Evolutionary conservation across 1,284 basidiomycete genomes (phyloP).

Genomic region (Sutorius eximius): DNA sequence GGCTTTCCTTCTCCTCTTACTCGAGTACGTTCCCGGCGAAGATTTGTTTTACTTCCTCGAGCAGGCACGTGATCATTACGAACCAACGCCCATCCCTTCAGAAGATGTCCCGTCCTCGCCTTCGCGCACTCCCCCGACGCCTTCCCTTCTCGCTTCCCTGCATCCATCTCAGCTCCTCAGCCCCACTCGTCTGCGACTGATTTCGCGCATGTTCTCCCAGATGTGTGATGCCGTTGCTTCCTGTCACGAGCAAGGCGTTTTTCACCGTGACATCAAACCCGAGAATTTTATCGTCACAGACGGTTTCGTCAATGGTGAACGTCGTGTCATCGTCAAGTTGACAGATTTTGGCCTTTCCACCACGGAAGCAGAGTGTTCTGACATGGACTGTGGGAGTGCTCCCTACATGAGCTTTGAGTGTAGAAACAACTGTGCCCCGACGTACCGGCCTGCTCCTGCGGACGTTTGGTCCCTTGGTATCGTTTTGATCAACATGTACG

Average conservation of each 20-base stretch:
- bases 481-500: conserved; percentile 94
- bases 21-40: conserved; percentile 95
- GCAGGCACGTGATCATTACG: conserved; percentile 84
- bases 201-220: conserved; percentile 94
- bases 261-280: conserved; percentile 98
- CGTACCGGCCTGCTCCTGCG: conserved; percentile 91
- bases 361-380: conserved; percentile 82
- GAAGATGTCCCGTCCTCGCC: conserved; percentile 38
- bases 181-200: conserved; percentile 83
- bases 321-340: conserved; percentile 87
- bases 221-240: conserved; percentile 98
- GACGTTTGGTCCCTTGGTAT: conserved; percentile 99
- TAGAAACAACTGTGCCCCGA: conserved; percentile 93
- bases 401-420: conserved; percentile 99
- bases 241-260: conserved; percentile 92
- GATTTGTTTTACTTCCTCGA: conserved; percentile 98
- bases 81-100: conserved; percentile 53
- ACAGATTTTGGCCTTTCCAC: conserved; percentile 97
- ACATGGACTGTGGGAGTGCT: conserved; percentile 98
- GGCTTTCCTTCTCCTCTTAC: conserved; percentile 77
- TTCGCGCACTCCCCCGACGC: conserved; percentile 84
- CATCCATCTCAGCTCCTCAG: conserved; percentile 84
- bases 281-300: conserved; percentile 95
- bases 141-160: conserved; percentile 87
- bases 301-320: conserved; percentile 63